Percentiles rank a stretch among this genome's conserved stretches.
phyloP scores from a whole-genome alignment of 208 protist species.

The Trypanosoma cruzi region DNA sequence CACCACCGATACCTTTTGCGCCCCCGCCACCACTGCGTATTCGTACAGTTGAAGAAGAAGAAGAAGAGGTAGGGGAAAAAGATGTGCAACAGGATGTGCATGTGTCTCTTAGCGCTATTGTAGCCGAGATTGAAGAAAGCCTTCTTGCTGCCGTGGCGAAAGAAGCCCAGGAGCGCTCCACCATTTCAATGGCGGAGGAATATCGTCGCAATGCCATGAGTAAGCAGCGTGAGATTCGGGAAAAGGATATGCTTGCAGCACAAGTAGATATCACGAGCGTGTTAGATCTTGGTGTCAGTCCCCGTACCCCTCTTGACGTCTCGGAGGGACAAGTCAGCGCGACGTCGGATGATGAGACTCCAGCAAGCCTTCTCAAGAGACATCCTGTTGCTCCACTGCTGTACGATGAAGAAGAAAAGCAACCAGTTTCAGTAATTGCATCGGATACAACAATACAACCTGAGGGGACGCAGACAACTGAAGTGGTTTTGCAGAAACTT shows the following conservation, averaged over 20 bases:
- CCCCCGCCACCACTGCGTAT: conserved; percentile 56
- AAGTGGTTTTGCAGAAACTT: not conserved
- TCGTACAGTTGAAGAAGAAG: conserved; percentile 70
- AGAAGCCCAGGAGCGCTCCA: conserved; percentile 42
- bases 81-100: not conserved
- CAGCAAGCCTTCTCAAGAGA: not conserved
- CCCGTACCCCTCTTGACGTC: conserved; percentile 18
- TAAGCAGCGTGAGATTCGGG: conserved; percentile 27
- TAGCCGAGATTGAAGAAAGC: conserved; percentile 27
- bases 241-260: conserved; percentile 46
- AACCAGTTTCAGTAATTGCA: not conserved
- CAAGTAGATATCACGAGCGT: conserved; percentile 43
- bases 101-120: conserved; percentile 16
- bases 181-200: conserved; percentile 39
- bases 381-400: not conserved
- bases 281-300: conserved; percentile 49
- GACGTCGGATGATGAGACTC: conserved; percentile 67
- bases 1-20: conserved; percentile 35
- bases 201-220: conserved; percentile 25
- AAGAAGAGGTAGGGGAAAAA: conserved; percentile 1
- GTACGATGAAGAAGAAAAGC: not conserved
- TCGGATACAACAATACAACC: not conserved
- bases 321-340: conserved; percentile 51
- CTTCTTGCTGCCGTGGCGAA: conserved; percentile 19
- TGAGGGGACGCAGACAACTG: not conserved